Conservation (phyloP, 2,329 filamentous ascomycete species). For the Raffaelea ambrosiae region DNA sequence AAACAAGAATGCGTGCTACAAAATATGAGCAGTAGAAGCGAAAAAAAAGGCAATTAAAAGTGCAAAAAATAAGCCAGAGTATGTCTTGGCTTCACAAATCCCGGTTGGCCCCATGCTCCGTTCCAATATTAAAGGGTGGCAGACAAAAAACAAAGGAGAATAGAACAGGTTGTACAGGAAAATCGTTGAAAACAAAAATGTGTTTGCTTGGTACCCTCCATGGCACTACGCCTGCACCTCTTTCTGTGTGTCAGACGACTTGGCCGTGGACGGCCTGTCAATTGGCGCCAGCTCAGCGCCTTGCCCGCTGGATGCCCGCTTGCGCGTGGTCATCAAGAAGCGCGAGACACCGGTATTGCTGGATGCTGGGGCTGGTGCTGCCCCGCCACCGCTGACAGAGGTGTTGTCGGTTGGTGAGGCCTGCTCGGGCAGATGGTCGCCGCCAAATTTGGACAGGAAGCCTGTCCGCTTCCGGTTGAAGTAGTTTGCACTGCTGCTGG, state of each 20-base stretch:
- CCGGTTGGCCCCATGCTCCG: background rate
- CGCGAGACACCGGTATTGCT: slow-evolving; percentile 19
- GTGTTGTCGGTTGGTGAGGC: slow-evolving; percentile 18
- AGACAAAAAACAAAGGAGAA: background rate
- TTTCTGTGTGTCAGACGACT: slow-evolving; percentile 16
- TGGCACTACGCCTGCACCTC: slow-evolving; percentile 7
- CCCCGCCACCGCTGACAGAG: background rate
- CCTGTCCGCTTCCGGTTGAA: slow-evolving; percentile 58
- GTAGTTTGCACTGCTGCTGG: slow-evolving; percentile 14
- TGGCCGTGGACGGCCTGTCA: slow-evolving; percentile 26
- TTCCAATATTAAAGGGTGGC: no score
- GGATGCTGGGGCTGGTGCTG: background rate
- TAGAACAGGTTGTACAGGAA: background rate
- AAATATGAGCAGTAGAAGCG: no score
- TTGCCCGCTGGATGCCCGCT: slow-evolving; percentile 61
- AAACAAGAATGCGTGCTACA: background rate
- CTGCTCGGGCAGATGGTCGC: slow-evolving; percentile 30
- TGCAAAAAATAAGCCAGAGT: background rate
- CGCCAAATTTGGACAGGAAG: slow-evolving; percentile 75
- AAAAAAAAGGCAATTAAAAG: background rate
- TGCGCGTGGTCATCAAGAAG: slow-evolving; percentile 64
- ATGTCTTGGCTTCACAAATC: background rate
- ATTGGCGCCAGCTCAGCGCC: slow-evolving; percentile 58
- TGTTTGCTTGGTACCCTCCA: no score
- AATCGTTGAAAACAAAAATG: no score